phyloP scores from a whole-genome alignment of 495 filamentous ascomycete species.

The Collariella sp. region DNA sequence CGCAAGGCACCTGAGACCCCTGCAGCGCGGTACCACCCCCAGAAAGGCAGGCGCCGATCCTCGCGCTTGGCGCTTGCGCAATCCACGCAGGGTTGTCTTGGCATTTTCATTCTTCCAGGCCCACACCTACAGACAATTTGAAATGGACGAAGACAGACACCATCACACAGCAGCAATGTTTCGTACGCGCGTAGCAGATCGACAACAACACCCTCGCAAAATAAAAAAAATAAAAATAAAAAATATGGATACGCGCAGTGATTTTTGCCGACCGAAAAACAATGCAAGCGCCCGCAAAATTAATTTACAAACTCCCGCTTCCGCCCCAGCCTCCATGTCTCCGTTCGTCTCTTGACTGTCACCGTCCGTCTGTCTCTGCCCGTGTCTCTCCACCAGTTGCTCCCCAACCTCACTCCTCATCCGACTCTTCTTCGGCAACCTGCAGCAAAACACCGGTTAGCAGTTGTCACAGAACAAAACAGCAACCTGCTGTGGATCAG shows the following conservation, averaged over 20 bases:
- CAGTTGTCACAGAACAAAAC: background rate
- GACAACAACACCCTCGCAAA: too few species aligned
- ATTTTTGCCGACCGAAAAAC: background rate
- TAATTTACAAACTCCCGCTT: constrained; percentile 1
- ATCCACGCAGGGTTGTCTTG: too few species aligned
- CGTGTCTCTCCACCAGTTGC: too few species aligned
- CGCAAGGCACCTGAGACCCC: background rate
- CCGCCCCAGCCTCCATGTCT: too few species aligned
- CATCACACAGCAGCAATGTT: too few species aligned
- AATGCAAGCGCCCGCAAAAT: background rate
- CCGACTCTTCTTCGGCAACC: constrained; percentile 50
- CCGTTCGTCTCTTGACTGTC: too few species aligned
- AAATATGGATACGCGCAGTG: background rate
- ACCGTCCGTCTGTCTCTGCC: too few species aligned
- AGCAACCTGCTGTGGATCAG: background rate
- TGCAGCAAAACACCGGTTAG: constrained; percentile 19
- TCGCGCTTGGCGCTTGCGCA: background rate
- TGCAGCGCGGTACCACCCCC: background rate
- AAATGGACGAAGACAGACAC: too few species aligned
- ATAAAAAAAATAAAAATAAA: background rate
- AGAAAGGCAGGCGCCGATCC: background rate
- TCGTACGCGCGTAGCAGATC: too few species aligned
- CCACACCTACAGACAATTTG: too few species aligned
- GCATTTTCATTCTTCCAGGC: too few species aligned
- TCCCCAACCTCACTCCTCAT: constrained; percentile 39